Conservation (phyloP, 176 grass and related monocot species). For the Panicum miliaceum region DNA sequence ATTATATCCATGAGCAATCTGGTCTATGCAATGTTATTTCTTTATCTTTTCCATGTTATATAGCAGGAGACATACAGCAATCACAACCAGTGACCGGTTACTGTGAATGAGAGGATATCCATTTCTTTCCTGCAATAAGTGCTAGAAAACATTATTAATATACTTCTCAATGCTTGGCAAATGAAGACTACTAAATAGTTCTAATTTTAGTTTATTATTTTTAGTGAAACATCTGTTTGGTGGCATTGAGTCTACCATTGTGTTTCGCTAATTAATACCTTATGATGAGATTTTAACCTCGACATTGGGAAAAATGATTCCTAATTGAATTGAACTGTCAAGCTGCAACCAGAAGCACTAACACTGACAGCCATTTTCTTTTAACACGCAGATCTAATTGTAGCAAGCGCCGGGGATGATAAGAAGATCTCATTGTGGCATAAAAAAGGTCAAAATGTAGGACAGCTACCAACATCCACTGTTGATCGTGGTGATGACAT, state of each 20-base stretch:
- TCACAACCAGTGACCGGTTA: constrained; percentile 6
- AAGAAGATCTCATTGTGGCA: constrained; percentile 95
- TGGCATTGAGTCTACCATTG: not conserved
- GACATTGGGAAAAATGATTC: constrained; percentile 18
- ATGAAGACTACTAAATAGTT: not conserved
- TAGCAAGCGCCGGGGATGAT: constrained; percentile 95
- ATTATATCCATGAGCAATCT: constrained; percentile 25
- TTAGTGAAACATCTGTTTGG: not conserved
- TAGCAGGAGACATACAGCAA: not conserved
- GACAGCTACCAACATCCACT: constrained; percentile 75
- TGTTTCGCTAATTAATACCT: not conserved
- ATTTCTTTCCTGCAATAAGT: constrained; percentile 8
- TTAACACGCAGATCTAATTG: constrained; percentile 74
- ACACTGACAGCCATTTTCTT: constrained; percentile 22
- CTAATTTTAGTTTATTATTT: not conserved
- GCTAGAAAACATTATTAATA: not conserved
- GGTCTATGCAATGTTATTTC: constrained; percentile 8
- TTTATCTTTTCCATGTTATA: constrained; percentile 24
- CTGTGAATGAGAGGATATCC: not conserved
- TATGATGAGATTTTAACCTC: constrained; percentile 20
- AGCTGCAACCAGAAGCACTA: constrained; percentile 16
- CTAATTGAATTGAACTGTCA: constrained; percentile 19
- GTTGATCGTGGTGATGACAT: constrained; percentile 76
- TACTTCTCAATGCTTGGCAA: not conserved
- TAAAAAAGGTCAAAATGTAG: constrained; percentile 84